Evolutionary conservation across 208 protist genomes (phyloP).

Genomic region (Leishmania tarentolae): DNA sequence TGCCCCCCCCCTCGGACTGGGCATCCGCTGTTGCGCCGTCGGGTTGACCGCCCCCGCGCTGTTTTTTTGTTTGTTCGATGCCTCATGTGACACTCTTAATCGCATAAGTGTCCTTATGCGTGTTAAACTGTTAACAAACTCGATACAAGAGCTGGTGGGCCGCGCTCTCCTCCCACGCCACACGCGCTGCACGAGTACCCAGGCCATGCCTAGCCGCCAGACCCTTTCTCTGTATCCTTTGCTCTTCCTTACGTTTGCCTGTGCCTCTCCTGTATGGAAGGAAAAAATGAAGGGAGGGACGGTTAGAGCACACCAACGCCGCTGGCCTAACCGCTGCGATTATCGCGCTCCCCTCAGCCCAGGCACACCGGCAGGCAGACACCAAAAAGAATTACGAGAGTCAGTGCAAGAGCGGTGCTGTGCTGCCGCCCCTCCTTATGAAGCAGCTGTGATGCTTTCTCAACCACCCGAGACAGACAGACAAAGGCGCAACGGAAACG

Average conservation of each 20-base stretch:
- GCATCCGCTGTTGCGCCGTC: too few relatives aligned
- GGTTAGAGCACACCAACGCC: background rate
- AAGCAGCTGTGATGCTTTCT: background rate
- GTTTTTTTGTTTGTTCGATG: background rate
- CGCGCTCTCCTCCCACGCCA: background rate
- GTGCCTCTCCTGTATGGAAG: background rate
- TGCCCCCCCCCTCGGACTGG: background rate
- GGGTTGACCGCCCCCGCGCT: background rate
- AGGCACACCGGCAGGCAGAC: background rate
- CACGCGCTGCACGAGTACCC: background rate
- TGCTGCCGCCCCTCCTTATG: background rate
- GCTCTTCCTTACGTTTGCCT: background rate
- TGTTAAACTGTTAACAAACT: slow-evolving; percentile 5
- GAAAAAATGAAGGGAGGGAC: background rate
- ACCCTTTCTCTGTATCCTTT: background rate
- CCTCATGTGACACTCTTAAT: background rate
- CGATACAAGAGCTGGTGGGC: background rate
- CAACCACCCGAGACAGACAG: background rate
- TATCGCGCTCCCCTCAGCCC: background rate
- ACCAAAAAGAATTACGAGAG: background rate
- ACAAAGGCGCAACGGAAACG: background rate
- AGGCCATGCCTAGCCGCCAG: background rate
- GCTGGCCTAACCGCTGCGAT: background rate
- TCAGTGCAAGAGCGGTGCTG: background rate
- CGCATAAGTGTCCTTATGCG: background rate